Evolutionary conservation across 169 alveolate species (phyloP).

Genomic region (Cryptosporidium ubiquitum): DNA sequence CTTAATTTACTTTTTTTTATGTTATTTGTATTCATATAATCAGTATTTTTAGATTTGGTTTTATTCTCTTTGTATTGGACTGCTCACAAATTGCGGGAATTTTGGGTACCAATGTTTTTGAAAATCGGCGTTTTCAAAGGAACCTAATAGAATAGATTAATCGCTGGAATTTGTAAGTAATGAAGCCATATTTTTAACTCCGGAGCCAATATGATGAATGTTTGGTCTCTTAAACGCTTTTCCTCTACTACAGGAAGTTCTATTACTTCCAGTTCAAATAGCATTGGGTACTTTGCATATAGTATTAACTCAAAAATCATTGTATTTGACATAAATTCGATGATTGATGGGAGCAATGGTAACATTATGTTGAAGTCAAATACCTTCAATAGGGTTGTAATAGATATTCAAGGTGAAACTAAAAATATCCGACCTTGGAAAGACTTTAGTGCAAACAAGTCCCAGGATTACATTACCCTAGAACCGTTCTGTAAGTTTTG

Average conservation of each 20-base stretch:
- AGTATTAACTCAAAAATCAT: conserved; percentile 45
- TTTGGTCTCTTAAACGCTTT: conserved; percentile 61
- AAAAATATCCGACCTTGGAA: conserved; percentile 15
- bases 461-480: not conserved
- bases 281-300: conserved; percentile 62
- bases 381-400: conserved; percentile 22
- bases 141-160: not conserved
- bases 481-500: not conserved
- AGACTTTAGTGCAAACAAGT: not conserved
- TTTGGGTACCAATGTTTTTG: not conserved
- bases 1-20: not conserved
- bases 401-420: conserved; percentile 22
- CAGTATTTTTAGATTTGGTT: not conserved
- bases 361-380: conserved; percentile 42
- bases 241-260: conserved; percentile 19
- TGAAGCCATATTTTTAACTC: not conserved
- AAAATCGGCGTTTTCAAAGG: not conserved
- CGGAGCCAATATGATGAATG: conserved; percentile 24
- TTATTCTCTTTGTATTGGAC: not conserved
- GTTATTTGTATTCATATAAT: not conserved
- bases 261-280: conserved; percentile 20
- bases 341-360: conserved; percentile 68
- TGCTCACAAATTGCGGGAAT: conserved; percentile 1
- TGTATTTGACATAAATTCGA: conserved; percentile 38
- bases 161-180: not conserved